Evolutionary conservation across 2,329 filamentous ascomycete species (phyloP).

Genomic region (Pyricularia sp.): DNA sequence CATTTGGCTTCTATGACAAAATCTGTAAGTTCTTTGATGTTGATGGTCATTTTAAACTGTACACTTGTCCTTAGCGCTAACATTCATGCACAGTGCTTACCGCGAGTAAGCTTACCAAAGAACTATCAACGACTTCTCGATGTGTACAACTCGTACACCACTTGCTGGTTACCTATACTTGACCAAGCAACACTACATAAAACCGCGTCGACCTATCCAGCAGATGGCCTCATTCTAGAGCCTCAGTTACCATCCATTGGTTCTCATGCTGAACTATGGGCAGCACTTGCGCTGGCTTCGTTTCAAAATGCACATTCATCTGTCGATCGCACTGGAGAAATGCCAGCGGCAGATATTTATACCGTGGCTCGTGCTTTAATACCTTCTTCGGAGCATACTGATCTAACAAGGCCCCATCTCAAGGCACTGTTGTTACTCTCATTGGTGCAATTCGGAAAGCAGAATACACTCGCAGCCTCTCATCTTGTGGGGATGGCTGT

Average conservation of each 20-base stretch:
- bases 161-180: conserved; percentile 63
- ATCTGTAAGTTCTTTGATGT: neutral
- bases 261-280: conserved; percentile 5
- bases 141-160: conserved; percentile 62
- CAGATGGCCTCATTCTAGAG: neutral
- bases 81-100: neutral
- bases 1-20: neutral
- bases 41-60: neutral
- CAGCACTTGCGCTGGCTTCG: conserved; percentile 10
- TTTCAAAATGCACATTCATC: neutral
- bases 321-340: neutral
- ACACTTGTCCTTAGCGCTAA: neutral
- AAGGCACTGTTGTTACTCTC: conserved; percentile 45
- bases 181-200: conserved; percentile 50
- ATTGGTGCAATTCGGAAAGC: conserved; percentile 47
- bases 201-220: conserved; percentile 17
- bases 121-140: conserved; percentile 52
- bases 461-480: conserved; percentile 47
- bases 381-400: conserved; percentile 29
- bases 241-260: neutral
- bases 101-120: neutral
- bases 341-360: conserved; percentile 30
- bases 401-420: conserved; percentile 33
- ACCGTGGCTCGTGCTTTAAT: conserved; percentile 34
- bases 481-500: conserved; percentile 51